phyloP scores from a whole-genome alignment of 805 yeast genomes.

The Pichia cabralensis region DNA sequence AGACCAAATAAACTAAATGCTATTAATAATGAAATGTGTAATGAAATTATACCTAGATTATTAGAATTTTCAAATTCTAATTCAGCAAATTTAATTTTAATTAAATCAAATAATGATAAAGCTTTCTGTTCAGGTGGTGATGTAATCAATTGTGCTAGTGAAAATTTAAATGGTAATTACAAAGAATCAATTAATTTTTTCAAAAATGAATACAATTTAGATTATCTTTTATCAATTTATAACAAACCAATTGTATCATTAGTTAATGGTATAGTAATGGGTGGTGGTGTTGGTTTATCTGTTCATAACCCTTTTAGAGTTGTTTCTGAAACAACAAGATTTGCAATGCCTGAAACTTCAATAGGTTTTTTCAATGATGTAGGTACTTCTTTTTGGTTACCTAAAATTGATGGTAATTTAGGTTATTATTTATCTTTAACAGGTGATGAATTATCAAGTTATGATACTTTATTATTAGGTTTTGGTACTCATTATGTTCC shows the following conservation, averaged over 20 bases:
- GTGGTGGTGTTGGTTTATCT: slow-evolving; percentile 92
- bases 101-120: slow-evolving; percentile 55
- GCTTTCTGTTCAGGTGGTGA: slow-evolving; percentile 97
- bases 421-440: slow-evolving; percentile 85
- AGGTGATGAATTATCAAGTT: slow-evolving; percentile 67
- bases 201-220: slow-evolving; percentile 68
- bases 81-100: slow-evolving; percentile 52
- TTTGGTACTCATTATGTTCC: slow-evolving; percentile 87
- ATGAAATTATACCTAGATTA: slow-evolving; percentile 60
- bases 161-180: slow-evolving; percentile 38
- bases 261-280: slow-evolving; percentile 93
- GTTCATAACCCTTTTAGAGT: slow-evolving; percentile 88
- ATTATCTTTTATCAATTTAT: slow-evolving; percentile 72
- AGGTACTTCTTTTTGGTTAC: slow-evolving; percentile 84
- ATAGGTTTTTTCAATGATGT: slow-evolving; percentile 97
- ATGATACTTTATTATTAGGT: slow-evolving; percentile 76
- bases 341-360: slow-evolving; percentile 98
- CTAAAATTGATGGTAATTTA: slow-evolving; percentile 69
- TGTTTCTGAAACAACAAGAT: slow-evolving; percentile 82
- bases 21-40: slow-evolving; percentile 65
- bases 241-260: slow-evolving; percentile 79
- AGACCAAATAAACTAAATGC: slow-evolving; percentile 82
- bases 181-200: slow-evolving; percentile 55
- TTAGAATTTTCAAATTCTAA: slow-evolving; percentile 66
- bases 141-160: slow-evolving; percentile 67